These are phyloP conservation scores for Erodium moschatum DNA, from an alignment of 441 rosid genomes.

Conservation along the genomic window DNA sequence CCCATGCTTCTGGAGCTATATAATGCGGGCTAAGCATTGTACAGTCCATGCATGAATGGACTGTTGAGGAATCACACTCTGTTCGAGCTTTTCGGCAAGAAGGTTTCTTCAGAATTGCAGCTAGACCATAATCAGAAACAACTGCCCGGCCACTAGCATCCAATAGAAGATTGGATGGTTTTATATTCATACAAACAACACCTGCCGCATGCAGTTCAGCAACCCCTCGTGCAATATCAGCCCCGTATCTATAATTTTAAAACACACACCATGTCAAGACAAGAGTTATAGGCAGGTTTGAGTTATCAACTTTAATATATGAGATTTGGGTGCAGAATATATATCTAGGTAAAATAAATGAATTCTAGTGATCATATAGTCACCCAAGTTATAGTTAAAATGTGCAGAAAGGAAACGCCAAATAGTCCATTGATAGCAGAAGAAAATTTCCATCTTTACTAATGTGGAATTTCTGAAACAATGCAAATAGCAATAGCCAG, in stretches of 20 bases:
- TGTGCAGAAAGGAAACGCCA: not conserved
- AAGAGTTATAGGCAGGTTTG: conserved; percentile 15
- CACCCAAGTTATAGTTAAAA: not conserved
- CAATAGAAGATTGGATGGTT: conserved; percentile 90
- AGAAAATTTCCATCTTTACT: not conserved
- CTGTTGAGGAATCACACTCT: conserved; percentile 59
- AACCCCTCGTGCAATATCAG: conserved; percentile 90
- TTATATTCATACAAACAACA: conserved; percentile 87
- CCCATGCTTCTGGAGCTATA: conserved; percentile 99
- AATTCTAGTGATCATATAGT: not conserved
- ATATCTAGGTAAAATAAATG: not conserved
- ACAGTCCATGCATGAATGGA: conserved; percentile 82
- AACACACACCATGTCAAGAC: conserved; percentile 22
- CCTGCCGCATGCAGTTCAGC: conserved; percentile 99
- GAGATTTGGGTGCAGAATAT: conserved; percentile 4
- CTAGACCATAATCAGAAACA: conserved; percentile 93
- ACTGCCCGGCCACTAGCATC: conserved; percentile 74
- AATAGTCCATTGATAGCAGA: not conserved
- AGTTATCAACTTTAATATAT: conserved; percentile 6
- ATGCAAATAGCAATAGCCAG: not conserved
- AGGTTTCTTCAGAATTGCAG: conserved; percentile 83
- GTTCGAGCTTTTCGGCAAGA: conserved; percentile 59
- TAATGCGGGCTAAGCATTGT: conserved; percentile 84
- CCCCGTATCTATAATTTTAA: conserved; percentile 70
- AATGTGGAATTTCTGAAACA: not conserved